Base-by-base conservation (phyloP, 352 stramenopile genomes). In the Phytophthora europaea region DNA sequence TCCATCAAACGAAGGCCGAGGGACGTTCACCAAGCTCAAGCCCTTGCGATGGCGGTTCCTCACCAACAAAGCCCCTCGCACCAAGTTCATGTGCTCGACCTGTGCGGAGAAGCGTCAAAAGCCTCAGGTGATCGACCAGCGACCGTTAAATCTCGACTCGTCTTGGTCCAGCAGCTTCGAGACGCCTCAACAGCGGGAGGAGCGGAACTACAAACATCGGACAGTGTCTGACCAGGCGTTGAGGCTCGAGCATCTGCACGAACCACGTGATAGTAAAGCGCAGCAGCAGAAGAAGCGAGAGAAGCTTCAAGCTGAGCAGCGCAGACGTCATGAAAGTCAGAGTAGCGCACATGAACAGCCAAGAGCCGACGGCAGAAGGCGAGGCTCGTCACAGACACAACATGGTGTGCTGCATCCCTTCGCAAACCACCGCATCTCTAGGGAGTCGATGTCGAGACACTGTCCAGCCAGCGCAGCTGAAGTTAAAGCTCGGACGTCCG, bases 41-140 rank as follows among this genome's bases (percentile, higher is more conserved):
- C 74, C 74, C 9, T 33, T 78, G 65, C 66, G 62, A 31, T 78
- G 70, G 74, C 65, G 65, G 28, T 76, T 81, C 43, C 51, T 76
- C 13, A 71, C 65, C 4, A 72, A 67, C 65, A 72, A 76, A 50
- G 33, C 40, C 0, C 66, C 70, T 54, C 55, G 70, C 28, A 70
- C 59, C 4, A 75, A 75, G 34, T 61, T 57, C 65, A 73, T 81
- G 55, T 81, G 74, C 47, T 28, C 10, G 12, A 20, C 51, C 43
- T 81, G 74, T 22, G 70, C 65, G 0, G 65, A 70, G 47, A 76
- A 76, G 26, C 74, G 74, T 6, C 55, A 76, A n/a, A 28, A 43
- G 15, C 56, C 65, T 15, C 31, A 67, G 18, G 56, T 43, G 40
- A 16, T 28, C 10, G 57, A 70, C 4, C 50, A 64, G 28, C 47